Base-by-base conservation (phyloP, 1,284 basidiomycete species). In the Quambalaria eucalypti region DNA sequence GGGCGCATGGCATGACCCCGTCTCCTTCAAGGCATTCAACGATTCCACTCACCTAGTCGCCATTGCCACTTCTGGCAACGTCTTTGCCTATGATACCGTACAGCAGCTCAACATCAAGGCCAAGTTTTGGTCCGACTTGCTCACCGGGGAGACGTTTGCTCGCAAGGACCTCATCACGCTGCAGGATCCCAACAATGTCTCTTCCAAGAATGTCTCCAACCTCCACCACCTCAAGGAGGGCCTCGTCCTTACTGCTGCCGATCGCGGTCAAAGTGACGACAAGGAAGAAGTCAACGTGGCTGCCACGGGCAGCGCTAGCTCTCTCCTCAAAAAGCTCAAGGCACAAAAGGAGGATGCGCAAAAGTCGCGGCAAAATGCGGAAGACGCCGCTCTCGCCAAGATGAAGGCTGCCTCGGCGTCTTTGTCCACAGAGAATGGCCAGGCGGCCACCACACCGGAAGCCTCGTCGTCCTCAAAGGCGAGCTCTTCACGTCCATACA, bases 91-190 rank as follows among this genome's bases (percentile, higher is more conserved):
- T 6, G 91, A 92, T 48, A 90, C 78, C 0, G 72, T 80, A 36
- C 76, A 78, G 55, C 74, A 80, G 21, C 71, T 83, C 38, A 82
- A 95, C 61, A 82, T 96, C 66, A 95, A 88, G 76, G 75, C 82
- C 5, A 80, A 80, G 62, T 65, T 68, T 51, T 87, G 88, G 67
- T 82, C 81, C 59, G 95, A 99, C 76, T 79, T 98, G 14, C 80
- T 98, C 5, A 60, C 57, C 1, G 95, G 97, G 69, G 81, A 85
- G 54, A 81, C 85, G 7, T 93, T 95, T 76, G 87, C 61, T 0
- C 87, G 90, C 73, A 82, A 84, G 59, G 93, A 98, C 68, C 83
- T 97, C 50, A 87, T 98, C 59, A 95, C 88, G 2, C 79, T 97
- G 1, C 73, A 79, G 55, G 78, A 79, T 57, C 78, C 78, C 4